Evolutionary conservation across 164 flowering plant genomes (phyloP).

Genomic region (Dillenia turbinata): DNA sequence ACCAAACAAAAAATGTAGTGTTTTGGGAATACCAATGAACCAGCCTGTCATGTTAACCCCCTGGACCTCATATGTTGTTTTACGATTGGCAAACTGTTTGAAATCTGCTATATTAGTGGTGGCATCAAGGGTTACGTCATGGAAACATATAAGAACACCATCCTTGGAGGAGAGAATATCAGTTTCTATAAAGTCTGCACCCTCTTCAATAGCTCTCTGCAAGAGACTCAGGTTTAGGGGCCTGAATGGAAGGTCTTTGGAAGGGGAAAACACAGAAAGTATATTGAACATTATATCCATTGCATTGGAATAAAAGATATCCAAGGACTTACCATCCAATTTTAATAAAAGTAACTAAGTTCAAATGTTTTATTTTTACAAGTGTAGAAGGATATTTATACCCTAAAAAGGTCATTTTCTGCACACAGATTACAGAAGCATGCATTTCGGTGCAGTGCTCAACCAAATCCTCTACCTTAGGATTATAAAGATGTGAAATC

Average conservation of each 20-base stretch:
- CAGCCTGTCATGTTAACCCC: slow-evolving; percentile 77
- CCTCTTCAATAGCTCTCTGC: slow-evolving; percentile 98
- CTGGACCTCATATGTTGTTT: slow-evolving; percentile 83
- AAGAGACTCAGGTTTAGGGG: slow-evolving; percentile 10
- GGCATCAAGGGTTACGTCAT: slow-evolving; percentile 81
- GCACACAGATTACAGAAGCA: not conserved
- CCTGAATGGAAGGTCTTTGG: too few relatives aligned
- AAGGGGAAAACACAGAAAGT: too few relatives aligned
- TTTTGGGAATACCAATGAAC: slow-evolving; percentile 54
- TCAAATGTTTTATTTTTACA: too few relatives aligned
- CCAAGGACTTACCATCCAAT: too few relatives aligned
- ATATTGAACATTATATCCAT: too few relatives aligned
- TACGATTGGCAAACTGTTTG: slow-evolving; percentile 75
- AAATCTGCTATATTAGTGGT: slow-evolving; percentile 71
- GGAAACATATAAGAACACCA: slow-evolving; percentile 85
- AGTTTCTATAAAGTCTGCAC: slow-evolving; percentile 93
- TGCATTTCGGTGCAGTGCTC: too few relatives aligned
- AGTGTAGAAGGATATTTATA: not conserved
- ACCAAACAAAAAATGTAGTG: too few relatives aligned
- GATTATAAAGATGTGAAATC: too few relatives aligned
- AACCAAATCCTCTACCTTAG: too few relatives aligned
- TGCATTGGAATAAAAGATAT: too few relatives aligned
- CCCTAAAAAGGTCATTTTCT: not conserved
- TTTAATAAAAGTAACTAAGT: too few relatives aligned
- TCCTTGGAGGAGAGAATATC: slow-evolving; percentile 77